Evolutionary conservation across 1,284 basidiomycete genomes (phyloP).

Genomic region (Irpex sp.): DNA sequence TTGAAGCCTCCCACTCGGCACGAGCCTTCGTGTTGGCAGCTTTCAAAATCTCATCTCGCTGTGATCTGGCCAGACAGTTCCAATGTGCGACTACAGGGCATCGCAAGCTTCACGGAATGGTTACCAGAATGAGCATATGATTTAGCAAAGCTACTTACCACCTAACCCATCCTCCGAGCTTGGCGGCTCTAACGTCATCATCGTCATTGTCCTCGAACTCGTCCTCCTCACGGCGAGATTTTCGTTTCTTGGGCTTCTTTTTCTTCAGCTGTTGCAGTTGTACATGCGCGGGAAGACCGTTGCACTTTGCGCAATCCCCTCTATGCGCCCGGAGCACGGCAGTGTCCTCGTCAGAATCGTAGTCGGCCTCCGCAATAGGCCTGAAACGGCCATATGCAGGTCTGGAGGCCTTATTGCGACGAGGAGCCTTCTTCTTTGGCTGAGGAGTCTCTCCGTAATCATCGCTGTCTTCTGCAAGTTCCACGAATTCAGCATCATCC

Average conservation of each 20-base stretch:
- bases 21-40: slow-evolving; percentile 54
- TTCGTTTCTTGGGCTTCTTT: slow-evolving; percentile 35
- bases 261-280: slow-evolving; percentile 35
- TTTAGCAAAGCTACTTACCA: slow-evolving; percentile 49
- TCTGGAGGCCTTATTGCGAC: slow-evolving; percentile 40
- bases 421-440: slow-evolving; percentile 24
- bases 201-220: slow-evolving; percentile 49
- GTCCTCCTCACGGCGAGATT: slow-evolving; percentile 22
- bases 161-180: slow-evolving; percentile 80
- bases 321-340: slow-evolving; percentile 58
- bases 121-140: neutral
- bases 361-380: slow-evolving; percentile 50
- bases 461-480: slow-evolving; percentile 26
- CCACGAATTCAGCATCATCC: slow-evolving; percentile 29
- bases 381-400: slow-evolving; percentile 70
- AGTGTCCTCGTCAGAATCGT: slow-evolving; percentile 56
- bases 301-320: slow-evolving; percentile 68
- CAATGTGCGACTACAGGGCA: slow-evolving; percentile 81
- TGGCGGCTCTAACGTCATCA: slow-evolving; percentile 50
- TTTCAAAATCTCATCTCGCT: slow-evolving; percentile 71
- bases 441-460: slow-evolving; percentile 13
- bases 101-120: slow-evolving; percentile 47
- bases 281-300: slow-evolving; percentile 52
- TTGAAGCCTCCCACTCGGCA: slow-evolving; percentile 33
- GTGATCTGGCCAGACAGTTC: slow-evolving; percentile 65